Evolutionary conservation across 306 rosid genomes (phyloP).

Genomic region (Oemleria cerasiformis): DNA sequence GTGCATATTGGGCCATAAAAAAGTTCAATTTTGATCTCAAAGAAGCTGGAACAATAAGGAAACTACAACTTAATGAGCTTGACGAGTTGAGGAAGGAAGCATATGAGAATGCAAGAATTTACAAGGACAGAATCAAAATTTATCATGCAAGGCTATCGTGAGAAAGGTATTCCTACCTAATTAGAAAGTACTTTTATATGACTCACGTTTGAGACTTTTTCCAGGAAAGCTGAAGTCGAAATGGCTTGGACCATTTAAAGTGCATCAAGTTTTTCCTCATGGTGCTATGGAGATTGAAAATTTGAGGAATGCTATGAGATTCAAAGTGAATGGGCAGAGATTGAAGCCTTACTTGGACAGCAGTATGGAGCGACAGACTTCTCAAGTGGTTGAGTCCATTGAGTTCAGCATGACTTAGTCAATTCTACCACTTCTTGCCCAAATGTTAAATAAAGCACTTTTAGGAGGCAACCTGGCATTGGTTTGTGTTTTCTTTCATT

Average conservation of each 20-base stretch:
- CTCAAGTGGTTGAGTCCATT: neutral
- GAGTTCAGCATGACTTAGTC: neutral
- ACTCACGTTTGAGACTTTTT: neutral
- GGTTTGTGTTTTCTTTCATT: neutral
- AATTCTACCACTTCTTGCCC: neutral
- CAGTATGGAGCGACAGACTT: fast-evolving
- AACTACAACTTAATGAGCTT: neutral
- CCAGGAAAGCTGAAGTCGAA: neutral
- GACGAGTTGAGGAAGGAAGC: neutral
- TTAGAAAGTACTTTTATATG: neutral
- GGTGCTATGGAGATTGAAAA: neutral
- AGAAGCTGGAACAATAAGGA: neutral
- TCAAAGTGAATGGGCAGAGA: neutral
- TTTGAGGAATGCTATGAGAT: neutral
- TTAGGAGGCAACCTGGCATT: neutral
- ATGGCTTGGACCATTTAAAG: neutral
- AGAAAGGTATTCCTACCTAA: too few relatives aligned
- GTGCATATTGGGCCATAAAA: neutral
- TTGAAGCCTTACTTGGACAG: neutral
- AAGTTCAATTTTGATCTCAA: neutral
- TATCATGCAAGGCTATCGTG: too few relatives aligned
- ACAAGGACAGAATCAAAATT: too few relatives aligned
- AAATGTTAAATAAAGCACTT: neutral
- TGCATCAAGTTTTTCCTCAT: too few relatives aligned
- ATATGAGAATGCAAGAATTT: neutral